These are phyloP conservation scores for Thelonectria olida DNA, from an alignment of 2,329 filamentous ascomycete genomes.

Conservation along the genomic window DNA sequence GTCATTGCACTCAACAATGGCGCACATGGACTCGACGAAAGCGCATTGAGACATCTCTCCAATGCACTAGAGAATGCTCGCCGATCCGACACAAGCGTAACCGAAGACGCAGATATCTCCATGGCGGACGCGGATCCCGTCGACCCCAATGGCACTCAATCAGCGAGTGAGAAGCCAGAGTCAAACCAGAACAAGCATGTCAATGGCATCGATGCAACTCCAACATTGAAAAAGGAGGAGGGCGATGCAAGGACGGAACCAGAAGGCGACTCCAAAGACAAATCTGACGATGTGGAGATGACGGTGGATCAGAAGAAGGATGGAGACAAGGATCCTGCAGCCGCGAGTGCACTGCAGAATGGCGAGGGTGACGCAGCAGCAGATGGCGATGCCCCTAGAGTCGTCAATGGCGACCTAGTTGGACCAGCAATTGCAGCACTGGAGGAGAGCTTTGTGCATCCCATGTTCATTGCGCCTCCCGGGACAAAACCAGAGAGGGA, in stretches of 20 bases:
- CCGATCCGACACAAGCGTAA: slow-evolving; percentile 18
- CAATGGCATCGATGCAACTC: background rate
- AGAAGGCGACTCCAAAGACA: background rate
- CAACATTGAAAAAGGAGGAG: slow-evolving; percentile 23
- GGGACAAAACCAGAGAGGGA: slow-evolving; percentile 73
- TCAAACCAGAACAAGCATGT: slow-evolving; percentile 18
- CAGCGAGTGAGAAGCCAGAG: slow-evolving; percentile 21
- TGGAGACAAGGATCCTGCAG: background rate
- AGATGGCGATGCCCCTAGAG: slow-evolving; percentile 14
- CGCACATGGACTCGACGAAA: slow-evolving; percentile 22
- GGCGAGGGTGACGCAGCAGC: slow-evolving; percentile 13
- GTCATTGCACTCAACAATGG: slow-evolving; percentile 36
- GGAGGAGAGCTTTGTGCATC: slow-evolving; percentile 71
- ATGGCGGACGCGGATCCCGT: slow-evolving; percentile 44
- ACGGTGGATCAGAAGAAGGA: slow-evolving; percentile 2
- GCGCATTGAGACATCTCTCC: slow-evolving; percentile 9
- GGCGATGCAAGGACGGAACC: background rate
- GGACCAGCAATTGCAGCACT: slow-evolving; percentile 9
- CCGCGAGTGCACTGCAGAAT: background rate
- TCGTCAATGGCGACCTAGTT: slow-evolving; percentile 15
- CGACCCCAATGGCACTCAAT: slow-evolving; percentile 31
- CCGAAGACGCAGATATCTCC: slow-evolving; percentile 38
- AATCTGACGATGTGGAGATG: slow-evolving; percentile 8
- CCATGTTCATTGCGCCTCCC: slow-evolving; percentile 75
- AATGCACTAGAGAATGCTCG: slow-evolving; percentile 13